Evolutionary conservation across 2,329 filamentous ascomycete species (phyloP), one percentile per base, ranked within the genome.

Genomic region (Fusarium sp.): DNA sequence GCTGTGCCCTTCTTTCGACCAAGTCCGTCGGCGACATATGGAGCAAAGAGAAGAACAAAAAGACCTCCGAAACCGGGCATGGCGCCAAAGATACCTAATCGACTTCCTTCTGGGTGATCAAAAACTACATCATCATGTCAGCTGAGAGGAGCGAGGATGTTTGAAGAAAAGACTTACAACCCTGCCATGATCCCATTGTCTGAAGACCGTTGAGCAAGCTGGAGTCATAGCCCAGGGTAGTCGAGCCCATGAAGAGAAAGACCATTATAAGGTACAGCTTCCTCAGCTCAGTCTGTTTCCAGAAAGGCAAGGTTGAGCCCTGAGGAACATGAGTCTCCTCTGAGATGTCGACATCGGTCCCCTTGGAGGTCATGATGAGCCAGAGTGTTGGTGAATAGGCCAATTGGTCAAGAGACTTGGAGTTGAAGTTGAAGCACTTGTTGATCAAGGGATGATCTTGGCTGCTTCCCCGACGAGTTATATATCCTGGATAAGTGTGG

Each of bases 251-350:
- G 39, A 77, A 77, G 9, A 77, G 64, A 24, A 77, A 77, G 0
- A 68, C 26, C 75, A 77, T 77, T 56, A 77, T 76, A 9, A 61
- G 39, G 39, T 77, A 77, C 4, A 77, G 26, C 51, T 77, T 77
- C 6, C 75, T 54, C 7, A 77, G 50, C 18, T 77, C 71, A 0
- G 71, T 68, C 39, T 77, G 75, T 53, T 76, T 73, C 75, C 75
- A 77, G 51, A 75, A 75, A 2, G 75, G 71, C 1, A 77, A 26
- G 0, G 62, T 24, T 31, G 71, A 73, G 22, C 75, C 67, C 12
- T 68, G 50, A 5, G 75, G 75, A 20, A 30, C 48, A 24, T 68
- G 55, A 8, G 36, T 22, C 4, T 65, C 63, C 31, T 57, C 54
- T 8, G 45, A 10, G 18, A 65, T 44, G 28, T 71, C 71, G 14